Conservation (phyloP, 2,329 filamentous ascomycete genomes). For the Nannizziopsis arthrosporioides region DNA sequence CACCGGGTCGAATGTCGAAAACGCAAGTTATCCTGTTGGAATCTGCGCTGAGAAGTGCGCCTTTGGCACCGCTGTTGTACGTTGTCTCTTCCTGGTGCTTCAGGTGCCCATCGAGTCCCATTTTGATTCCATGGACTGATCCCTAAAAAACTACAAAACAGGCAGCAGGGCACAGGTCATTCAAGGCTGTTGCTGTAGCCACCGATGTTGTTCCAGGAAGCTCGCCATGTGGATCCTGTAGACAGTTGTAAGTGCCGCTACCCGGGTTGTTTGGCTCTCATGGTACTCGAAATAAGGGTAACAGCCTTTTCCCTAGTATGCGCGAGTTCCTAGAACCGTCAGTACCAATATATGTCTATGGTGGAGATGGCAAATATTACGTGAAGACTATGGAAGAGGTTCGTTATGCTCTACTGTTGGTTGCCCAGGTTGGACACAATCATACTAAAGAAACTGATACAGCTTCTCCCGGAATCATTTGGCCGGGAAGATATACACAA, state of each 20-base stretch:
- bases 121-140: neutral
- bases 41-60: constrained; percentile 92
- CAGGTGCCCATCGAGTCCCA: neutral
- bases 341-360: constrained; percentile 84
- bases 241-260: constrained; percentile 57
- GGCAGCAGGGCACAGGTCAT: constrained; percentile 40
- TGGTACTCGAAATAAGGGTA: neutral
- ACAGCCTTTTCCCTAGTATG: constrained; percentile 36
- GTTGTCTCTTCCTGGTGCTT: constrained; percentile 7
- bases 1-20: constrained; percentile 81
- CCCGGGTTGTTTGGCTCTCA: neutral
- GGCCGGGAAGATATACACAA: constrained; percentile 46
- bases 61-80: constrained; percentile 61
- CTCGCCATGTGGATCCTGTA: constrained; percentile 86
- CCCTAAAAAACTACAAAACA: constrained; percentile 13
- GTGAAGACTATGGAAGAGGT: constrained; percentile 32
- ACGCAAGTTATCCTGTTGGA: constrained; percentile 85
- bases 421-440: too few species aligned
- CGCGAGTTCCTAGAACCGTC: constrained; percentile 60
- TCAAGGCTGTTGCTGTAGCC: constrained; percentile 73
- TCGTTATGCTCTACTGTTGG: constrained; percentile 1
- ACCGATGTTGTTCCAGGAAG: constrained; percentile 60
- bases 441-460: neutral
- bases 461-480: constrained; percentile 59
- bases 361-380: constrained; percentile 56